Evolutionary conservation across 441 rosid species (phyloP).

Genomic region (Mallotus japonicus): DNA sequence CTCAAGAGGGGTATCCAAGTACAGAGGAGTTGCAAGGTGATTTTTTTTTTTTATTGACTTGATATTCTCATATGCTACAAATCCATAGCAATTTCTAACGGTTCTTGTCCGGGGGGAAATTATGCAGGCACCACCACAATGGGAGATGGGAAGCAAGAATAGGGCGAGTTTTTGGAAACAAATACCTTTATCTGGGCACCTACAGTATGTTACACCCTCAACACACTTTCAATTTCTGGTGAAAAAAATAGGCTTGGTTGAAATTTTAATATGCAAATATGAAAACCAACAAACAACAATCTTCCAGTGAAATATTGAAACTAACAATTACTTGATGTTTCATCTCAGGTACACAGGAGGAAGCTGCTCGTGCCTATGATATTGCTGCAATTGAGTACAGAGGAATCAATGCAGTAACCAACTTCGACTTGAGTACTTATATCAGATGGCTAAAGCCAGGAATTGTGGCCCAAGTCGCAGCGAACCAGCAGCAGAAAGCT

Average conservation of each 20-base stretch:
- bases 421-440: conserved; percentile 56
- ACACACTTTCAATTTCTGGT: neutral
- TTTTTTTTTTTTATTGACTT: conserved; percentile 9
- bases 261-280: neutral
- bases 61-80: neutral
- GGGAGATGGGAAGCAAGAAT: conserved; percentile 85
- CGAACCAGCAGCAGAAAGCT: conserved; percentile 26
- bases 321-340: neutral
- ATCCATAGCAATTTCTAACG: neutral
- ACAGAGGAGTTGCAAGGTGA: conserved; percentile 72
- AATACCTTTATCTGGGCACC: conserved; percentile 70
- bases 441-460: conserved; percentile 60
- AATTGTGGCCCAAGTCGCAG: conserved; percentile 23
- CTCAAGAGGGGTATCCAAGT: conserved; percentile 75
- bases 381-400: conserved; percentile 73
- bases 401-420: conserved; percentile 69
- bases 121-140: conserved; percentile 65
- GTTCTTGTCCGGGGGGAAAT: too few relatives aligned
- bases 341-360: conserved; percentile 65
- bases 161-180: conserved; percentile 70
- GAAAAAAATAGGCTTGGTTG: neutral
- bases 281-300: neutral
- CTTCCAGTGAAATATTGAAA: neutral
- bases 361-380: conserved; percentile 75
- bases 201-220: conserved; percentile 40